These are phyloP conservation scores for Tubosaeta brunneosetosa DNA, from an alignment of 768 basidiomycete genomes.

Conservation along the genomic window DNA sequence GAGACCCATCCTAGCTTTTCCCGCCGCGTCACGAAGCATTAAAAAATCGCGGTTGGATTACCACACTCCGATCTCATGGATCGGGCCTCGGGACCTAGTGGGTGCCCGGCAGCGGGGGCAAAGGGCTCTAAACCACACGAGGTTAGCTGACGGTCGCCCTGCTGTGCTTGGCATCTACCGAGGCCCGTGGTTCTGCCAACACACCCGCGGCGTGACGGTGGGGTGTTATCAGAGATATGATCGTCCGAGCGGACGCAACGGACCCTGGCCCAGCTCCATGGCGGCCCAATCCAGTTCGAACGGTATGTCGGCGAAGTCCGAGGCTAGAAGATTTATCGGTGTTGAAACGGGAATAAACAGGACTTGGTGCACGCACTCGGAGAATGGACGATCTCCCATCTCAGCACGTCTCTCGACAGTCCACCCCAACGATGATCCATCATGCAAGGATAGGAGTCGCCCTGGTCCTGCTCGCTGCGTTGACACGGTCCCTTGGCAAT, in stretches of 20 bases:
- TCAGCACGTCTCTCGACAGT: neutral
- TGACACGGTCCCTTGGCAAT: neutral
- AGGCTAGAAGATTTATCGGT: slow-evolving; percentile 7
- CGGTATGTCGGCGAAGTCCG: neutral
- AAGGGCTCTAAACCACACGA: slow-evolving; percentile 11
- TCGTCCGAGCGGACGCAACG: neutral
- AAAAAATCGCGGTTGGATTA: slow-evolving; percentile 14
- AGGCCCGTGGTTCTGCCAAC: slow-evolving; percentile 1
- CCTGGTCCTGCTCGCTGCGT: slow-evolving; percentile 2
- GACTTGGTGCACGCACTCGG: slow-evolving; percentile 1
- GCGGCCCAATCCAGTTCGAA: neutral
- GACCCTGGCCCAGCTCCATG: slow-evolving; percentile 2
- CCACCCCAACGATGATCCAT: neutral
- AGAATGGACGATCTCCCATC: neutral
- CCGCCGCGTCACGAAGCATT: slow-evolving; percentile 13
- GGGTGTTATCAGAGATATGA: slow-evolving; percentile 1
- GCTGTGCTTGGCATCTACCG: slow-evolving; percentile 4
- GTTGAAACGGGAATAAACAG: neutral
- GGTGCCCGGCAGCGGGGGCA: slow-evolving; percentile 6
- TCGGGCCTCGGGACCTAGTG: slow-evolving; percentile 8
- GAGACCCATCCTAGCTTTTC: slow-evolving; percentile 11
- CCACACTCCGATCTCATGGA: slow-evolving; percentile 7
- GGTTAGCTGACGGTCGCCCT: slow-evolving; percentile 8
- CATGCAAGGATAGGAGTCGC: neutral
- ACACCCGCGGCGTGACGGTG: neutral